Base-by-base conservation (phyloP, 257 asterid species). In the Ajuga chamaepitys region DNA sequence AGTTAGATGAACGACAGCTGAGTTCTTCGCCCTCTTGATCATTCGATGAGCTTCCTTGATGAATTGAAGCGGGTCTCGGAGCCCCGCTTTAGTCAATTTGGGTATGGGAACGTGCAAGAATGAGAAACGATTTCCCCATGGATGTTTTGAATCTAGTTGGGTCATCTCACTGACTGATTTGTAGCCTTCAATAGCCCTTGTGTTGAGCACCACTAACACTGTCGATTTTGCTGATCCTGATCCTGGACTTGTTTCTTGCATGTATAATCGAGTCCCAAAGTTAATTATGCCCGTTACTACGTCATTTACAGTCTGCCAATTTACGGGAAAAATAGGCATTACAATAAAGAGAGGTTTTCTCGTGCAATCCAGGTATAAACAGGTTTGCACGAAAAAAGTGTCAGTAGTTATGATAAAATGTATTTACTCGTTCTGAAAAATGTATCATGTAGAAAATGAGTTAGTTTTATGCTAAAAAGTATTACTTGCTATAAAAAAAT, bases 71-170 rank as follows among this genome's bases (percentile, higher is more conserved):
- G 95, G 94, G 42, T 80, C 50, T 9, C 66, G 16, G 2, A 66
- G 35, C 37, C 73, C 60, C 0, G 59, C 32, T 1, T 5, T 45
- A 0, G 59, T 26, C 14, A 87, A 37, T 28, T 85, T 72, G 0
- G 97, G 91, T 0, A 89, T 1, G 0, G 81, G 18, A 50, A 87
- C 71, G 2, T 74, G 89, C 53, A 87, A 54, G 61, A 89, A 85
- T 7, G 89, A 80, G n/a, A 87, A 77, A 3, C 74, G 86, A 54
- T 89, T 89, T 5, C 95, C 95, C 94, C 94, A 89, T 0, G 89
- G 83, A 69, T 47, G 73, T 14, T 81, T 63, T 1, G 95, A 60
- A 25, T 78, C 70, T 0, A 91, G 89, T 51, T 82, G 79, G 22
- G 78, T 45, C 94, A 89, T 87, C 48, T 87, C 97, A 1, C 46